Evolutionary conservation across 129 eudicot species (phyloP).

Genomic region (Flaveria brownii): DNA sequence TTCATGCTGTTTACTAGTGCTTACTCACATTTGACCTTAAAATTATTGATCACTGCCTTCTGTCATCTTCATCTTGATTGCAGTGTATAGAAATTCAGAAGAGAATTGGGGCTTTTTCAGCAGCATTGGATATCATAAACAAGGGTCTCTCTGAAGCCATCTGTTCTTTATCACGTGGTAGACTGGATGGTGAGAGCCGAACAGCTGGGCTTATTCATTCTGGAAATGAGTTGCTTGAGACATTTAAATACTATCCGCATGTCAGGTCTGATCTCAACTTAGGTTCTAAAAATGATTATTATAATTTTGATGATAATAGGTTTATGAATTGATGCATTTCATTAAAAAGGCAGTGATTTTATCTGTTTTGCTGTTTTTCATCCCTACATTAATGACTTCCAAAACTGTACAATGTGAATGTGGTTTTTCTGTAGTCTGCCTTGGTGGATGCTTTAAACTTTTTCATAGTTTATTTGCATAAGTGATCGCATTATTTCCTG

Average conservation of each 20-base stretch:
- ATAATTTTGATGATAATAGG: slow-evolving; percentile 2
- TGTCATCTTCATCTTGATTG: slow-evolving; percentile 13
- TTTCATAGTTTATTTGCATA: not conserved
- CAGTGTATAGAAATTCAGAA: slow-evolving; percentile 90
- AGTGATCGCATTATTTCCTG: not conserved
- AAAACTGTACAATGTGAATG: not conserved
- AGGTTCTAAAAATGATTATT: slow-evolving; percentile 8
- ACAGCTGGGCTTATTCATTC: slow-evolving; percentile 80
- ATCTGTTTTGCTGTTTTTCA: slow-evolving; percentile 4
- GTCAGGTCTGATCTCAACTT: slow-evolving; percentile 50
- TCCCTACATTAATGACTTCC: slow-evolving; percentile 8
- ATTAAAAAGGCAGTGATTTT: not conserved
- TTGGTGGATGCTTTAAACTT: slow-evolving; percentile 10
- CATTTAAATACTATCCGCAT: slow-evolving; percentile 75
- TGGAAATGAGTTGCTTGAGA: slow-evolving; percentile 83
- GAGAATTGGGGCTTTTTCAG: slow-evolving; percentile 93
- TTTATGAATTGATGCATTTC: not conserved
- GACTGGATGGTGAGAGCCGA: slow-evolving; percentile 87
- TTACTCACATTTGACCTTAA: not conserved
- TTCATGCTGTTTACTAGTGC: not conserved
- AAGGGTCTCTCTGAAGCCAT: slow-evolving; percentile 92
- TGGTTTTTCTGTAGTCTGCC: not conserved
- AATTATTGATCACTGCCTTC: not conserved
- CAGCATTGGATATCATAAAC: slow-evolving; percentile 85
- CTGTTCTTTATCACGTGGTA: slow-evolving; percentile 83